Evolutionary conservation across 495 filamentous ascomycete genomes (phyloP).

Genomic region (Annulohypoxylon bovei): DNA sequence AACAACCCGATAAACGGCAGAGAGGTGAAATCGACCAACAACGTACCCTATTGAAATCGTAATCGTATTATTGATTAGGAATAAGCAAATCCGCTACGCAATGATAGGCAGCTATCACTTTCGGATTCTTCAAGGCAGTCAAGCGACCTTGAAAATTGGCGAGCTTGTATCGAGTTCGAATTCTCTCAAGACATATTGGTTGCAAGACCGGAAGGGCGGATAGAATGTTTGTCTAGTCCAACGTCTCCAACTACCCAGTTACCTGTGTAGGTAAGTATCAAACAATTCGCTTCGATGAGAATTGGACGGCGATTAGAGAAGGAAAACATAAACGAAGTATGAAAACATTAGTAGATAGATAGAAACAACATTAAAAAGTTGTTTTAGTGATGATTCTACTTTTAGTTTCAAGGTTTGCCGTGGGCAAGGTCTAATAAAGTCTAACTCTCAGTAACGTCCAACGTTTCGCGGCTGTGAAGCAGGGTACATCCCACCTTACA

Average conservation of each 20-base stretch:
- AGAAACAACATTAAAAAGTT: background rate
- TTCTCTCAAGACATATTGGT: background rate
- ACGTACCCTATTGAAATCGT: conserved; percentile 27
- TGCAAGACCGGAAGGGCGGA: conserved; percentile 1
- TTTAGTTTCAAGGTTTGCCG: conserved; percentile 38
- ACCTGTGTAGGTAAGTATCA: background rate
- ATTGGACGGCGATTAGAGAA: conserved; percentile 28
- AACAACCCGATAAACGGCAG: conserved; percentile 13
- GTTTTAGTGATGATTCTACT: conserved; percentile 9
- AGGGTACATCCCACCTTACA: conserved; percentile 24
- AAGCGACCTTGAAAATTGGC: background rate
- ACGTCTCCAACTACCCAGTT: background rate
- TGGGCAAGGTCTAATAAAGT: conserved; percentile 17
- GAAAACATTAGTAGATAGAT: conserved; percentile 10
- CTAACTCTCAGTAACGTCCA: conserved; percentile 16
- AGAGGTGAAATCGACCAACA: conserved; percentile 21
- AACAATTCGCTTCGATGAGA: background rate
- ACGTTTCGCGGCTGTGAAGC: conserved; percentile 32
- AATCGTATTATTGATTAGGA: conserved; percentile 16
- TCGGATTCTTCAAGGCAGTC: conserved; percentile 7
- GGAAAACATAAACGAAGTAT: background rate
- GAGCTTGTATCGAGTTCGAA: background rate
- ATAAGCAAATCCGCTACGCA: conserved; percentile 27
- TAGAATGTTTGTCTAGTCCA: background rate
- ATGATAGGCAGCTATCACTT: background rate